phyloP scores from a whole-genome alignment of 2,329 filamentous ascomycete genomes.

The Alternaria sp. region DNA sequence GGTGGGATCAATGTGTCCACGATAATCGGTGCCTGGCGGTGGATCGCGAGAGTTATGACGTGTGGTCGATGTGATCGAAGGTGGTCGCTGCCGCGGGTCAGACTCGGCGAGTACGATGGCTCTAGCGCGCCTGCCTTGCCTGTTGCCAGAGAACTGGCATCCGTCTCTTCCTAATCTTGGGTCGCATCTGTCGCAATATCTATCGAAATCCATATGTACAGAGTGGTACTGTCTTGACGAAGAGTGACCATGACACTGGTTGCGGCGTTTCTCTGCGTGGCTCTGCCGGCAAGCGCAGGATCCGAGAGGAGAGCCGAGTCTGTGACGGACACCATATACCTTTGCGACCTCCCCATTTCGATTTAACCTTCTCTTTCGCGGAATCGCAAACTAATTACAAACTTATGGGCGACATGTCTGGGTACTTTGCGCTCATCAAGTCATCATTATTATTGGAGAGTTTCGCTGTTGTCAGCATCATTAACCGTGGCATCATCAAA shows the following conservation, averaged over 20 bases:
- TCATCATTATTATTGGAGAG: no score
- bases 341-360: background rate
- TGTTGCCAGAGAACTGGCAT: no score
- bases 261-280: background rate
- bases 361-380: background rate
- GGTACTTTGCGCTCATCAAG: background rate
- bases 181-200: background rate
- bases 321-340: background rate
- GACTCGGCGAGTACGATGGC: background rate
- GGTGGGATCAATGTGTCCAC: background rate
- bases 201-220: background rate
- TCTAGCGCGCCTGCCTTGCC: background rate
- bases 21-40: background rate
- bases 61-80: background rate
- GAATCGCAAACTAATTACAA: no score
- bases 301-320: slow-evolving; percentile 13
- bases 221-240: fast-evolving
- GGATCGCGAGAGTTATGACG: background rate
- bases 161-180: no score
- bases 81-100: background rate
- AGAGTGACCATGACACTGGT: background rate
- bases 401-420: background rate
- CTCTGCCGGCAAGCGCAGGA: background rate
- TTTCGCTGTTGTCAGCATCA: background rate
- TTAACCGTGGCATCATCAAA: background rate